Conservation (phyloP, 176 grass and related monocot genomes). For the Neostapfia colusana region DNA sequence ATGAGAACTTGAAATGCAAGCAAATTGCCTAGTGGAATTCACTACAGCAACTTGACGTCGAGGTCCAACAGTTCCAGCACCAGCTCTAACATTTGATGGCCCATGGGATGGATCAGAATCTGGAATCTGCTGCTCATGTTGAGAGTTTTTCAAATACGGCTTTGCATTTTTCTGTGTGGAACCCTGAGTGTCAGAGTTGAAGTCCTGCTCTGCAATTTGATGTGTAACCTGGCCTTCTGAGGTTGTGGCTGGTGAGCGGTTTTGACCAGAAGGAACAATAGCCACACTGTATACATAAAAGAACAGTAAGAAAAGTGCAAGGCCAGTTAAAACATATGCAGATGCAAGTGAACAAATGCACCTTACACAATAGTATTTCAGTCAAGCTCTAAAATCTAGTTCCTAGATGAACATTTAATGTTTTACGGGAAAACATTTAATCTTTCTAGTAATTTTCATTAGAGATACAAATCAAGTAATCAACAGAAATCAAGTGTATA, state of each 20-base stretch:
- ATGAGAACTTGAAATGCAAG: slow-evolving; percentile 36
- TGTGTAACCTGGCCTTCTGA: slow-evolving; percentile 38
- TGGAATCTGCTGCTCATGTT: slow-evolving; percentile 37
- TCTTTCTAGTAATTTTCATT: not conserved
- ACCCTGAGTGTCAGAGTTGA: slow-evolving; percentile 40
- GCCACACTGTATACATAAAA: slow-evolving; percentile 41
- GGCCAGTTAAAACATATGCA: slow-evolving; percentile 12
- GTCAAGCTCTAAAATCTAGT: not conserved
- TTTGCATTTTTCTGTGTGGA: slow-evolving; percentile 46
- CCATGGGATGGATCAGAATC: slow-evolving; percentile 46
- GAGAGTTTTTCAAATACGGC: slow-evolving; percentile 45
- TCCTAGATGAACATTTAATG: not conserved
- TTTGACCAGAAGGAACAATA: slow-evolving; percentile 47
- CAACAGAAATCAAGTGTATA: not conserved
- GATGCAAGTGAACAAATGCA: not conserved
- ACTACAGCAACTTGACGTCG: slow-evolving; percentile 44
- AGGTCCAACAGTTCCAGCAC: slow-evolving; percentile 51
- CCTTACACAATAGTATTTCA: not conserved
- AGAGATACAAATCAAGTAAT: not conserved
- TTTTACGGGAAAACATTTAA: not conserved
- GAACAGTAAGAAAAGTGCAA: slow-evolving; percentile 28
- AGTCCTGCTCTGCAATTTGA: slow-evolving; percentile 34
- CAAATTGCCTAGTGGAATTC: slow-evolving; percentile 40
- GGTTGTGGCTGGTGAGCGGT: slow-evolving; percentile 36
- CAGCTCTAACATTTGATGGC: slow-evolving; percentile 35